These are phyloP conservation scores for Pilatotrama ljubarskyi DNA, from an alignment of 768 basidiomycete genomes.

Conservation along the genomic window DNA sequence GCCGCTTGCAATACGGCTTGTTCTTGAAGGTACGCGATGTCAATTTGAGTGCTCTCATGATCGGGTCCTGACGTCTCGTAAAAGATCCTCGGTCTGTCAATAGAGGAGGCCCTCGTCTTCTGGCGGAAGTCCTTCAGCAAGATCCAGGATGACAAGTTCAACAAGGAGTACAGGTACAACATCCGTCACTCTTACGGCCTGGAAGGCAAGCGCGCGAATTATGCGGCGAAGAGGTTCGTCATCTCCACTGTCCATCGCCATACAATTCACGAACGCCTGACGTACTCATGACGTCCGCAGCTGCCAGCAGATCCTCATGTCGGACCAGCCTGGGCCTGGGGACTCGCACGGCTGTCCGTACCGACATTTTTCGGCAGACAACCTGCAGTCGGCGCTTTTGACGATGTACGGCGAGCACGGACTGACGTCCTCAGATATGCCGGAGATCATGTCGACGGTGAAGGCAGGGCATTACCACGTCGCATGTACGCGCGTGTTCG, in stretches of 20 bases:
- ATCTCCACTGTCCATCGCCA: too few relatives aligned
- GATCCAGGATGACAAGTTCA: slow-evolving; percentile 92
- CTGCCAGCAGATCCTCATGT: slow-evolving; percentile 84
- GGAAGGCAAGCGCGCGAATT: slow-evolving; percentile 93
- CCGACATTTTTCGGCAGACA: slow-evolving; percentile 82
- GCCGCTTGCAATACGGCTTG: slow-evolving; percentile 85
- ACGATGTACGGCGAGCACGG: slow-evolving; percentile 66
- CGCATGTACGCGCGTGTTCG: slow-evolving; percentile 96
- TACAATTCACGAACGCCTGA: not conserved
- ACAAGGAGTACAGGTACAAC: slow-evolving; percentile 97
- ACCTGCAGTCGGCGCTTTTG: slow-evolving; percentile 75
- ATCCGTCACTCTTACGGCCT: slow-evolving; percentile 94
- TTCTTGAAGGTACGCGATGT: slow-evolving; percentile 79
- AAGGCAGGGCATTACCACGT: slow-evolving; percentile 87
- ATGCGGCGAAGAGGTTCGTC: slow-evolving; percentile 83
- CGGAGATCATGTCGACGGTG: slow-evolving; percentile 80
- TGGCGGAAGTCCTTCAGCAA: slow-evolving; percentile 86
- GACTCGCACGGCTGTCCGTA: slow-evolving; percentile 92
- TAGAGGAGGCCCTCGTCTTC: slow-evolving; percentile 92
- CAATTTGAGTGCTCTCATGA: not conserved
- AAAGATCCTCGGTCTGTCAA: slow-evolving; percentile 87
- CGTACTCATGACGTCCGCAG: slow-evolving; percentile 41
- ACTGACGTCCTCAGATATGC: slow-evolving; percentile 65
- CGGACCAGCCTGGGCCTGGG: slow-evolving; percentile 62
- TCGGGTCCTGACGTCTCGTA: not conserved